Percentiles rank a stretch among this genome's conserved stretches.
phyloP scores from a whole-genome alignment of 176 grass and related monocot species.

The Oryza meridionalis region DNA sequence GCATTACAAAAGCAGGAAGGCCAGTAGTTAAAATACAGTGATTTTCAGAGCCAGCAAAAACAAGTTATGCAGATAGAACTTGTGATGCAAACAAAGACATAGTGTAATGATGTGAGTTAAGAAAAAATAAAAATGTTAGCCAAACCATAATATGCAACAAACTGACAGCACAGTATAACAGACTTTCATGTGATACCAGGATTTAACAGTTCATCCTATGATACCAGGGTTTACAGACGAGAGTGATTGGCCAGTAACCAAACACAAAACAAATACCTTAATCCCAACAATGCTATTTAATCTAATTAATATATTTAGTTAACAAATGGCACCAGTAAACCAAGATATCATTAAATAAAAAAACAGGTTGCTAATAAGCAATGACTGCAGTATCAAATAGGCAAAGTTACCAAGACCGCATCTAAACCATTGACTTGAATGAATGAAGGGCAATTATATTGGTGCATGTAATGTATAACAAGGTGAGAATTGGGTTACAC shows the following conservation, averaged over 20 bases:
- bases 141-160: constrained; percentile 19
- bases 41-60: constrained; percentile 30
- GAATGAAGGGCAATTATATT: background rate
- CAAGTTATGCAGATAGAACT: background rate
- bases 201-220: constrained; percentile 10
- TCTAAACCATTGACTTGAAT: background rate
- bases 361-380: background rate
- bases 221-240: background rate
- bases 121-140: background rate
- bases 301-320: background rate
- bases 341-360: constrained; percentile 21
- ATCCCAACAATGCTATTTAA: background rate
- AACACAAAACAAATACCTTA: background rate
- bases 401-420: background rate
- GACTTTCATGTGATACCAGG: background rate
- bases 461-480: background rate
- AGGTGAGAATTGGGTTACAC: background rate
- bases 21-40: background rate
- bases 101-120: background rate
- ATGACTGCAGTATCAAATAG: constrained; percentile 3
- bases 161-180: background rate
- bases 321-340: constrained; percentile 15
- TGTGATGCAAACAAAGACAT: constrained; percentile 23
- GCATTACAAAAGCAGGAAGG: constrained; percentile 22
- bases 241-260: background rate